A percentile compares a stretch with the other conserved stretches of the same genome.
These are phyloP conservation scores for Aplosporella prunicola DNA, from an alignment of 2,329 filamentous ascomycete genomes.

Conservation along the genomic window DNA sequence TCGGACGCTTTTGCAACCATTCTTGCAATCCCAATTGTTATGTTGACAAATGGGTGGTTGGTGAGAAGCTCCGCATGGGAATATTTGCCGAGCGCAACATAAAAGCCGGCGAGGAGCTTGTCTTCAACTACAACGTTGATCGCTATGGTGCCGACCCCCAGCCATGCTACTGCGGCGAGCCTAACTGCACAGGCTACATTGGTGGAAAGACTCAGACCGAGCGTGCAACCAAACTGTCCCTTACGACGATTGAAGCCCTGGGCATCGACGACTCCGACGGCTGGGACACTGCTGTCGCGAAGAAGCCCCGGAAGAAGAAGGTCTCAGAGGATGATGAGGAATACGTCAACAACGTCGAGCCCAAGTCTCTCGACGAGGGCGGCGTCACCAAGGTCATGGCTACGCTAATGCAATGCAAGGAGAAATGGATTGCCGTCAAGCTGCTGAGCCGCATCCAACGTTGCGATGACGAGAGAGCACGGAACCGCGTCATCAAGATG, in stretches of 20 bases:
- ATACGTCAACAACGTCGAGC: conserved; percentile 82
- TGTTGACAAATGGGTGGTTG: conserved; percentile 98
- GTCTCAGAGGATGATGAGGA: conserved; percentile 85
- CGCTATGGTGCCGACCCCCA: conserved; percentile 94
- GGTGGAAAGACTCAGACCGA: conserved; percentile 97
- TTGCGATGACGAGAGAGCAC: conserved; percentile 76
- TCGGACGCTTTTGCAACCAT: conserved; percentile 96
- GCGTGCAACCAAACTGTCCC: conserved; percentile 81
- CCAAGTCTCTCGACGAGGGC: conserved; percentile 67
- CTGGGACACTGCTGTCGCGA: conserved; percentile 84
- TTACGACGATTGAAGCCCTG: conserved; percentile 84
- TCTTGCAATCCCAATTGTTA: conserved; percentile 99
- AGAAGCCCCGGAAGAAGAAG: conserved; percentile 89
- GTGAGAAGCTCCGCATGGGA: conserved; percentile 95
- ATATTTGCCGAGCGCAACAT: conserved; percentile 87
- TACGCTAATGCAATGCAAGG: conserved; percentile 91
- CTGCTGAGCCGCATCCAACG: conserved; percentile 79
- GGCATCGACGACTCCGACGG: conserved; percentile 88
- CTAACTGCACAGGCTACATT: conserved; percentile 92
- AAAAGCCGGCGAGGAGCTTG: conserved; percentile 82
- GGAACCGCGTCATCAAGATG: conserved; percentile 85
- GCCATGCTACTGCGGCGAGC: conserved; percentile 90
- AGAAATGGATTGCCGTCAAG: conserved; percentile 99
- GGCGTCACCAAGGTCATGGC: conserved; percentile 94
- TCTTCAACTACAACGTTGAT: conserved; percentile 99